A percentile compares a stretch with the other conserved stretches of the same genome.
Evolutionary conservation across 768 basidiomycete species (phyloP).

Genomic region (Tylopilus felleus): DNA sequence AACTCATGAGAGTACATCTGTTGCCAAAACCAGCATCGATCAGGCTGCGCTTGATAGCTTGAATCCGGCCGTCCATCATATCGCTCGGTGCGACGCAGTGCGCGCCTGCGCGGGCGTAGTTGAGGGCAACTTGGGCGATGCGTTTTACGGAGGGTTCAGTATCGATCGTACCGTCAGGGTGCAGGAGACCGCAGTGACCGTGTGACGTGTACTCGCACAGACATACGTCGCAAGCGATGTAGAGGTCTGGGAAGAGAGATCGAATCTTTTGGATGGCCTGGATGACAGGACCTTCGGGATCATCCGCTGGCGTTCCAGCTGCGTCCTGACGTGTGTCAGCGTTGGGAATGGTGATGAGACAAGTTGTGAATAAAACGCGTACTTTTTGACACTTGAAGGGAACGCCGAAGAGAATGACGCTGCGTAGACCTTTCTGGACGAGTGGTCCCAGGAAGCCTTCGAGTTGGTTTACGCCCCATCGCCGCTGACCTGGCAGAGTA

Average conservation of each 20-base stretch:
- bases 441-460: conserved; percentile 83
- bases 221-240: conserved; percentile 94
- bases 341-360: neutral
- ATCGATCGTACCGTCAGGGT: conserved; percentile 74
- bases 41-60: conserved; percentile 80
- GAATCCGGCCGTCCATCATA: conserved; percentile 98
- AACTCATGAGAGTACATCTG: conserved; percentile 90
- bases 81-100: conserved; percentile 98
- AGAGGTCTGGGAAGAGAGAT: conserved; percentile 73
- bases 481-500: conserved; percentile 78
- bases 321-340: conserved; percentile 52
- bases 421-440: conserved; percentile 83
- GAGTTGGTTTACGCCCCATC: conserved; percentile 96
- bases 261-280: conserved; percentile 82
- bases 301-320: conserved; percentile 86
- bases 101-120: conserved; percentile 92
- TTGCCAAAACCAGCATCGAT: conserved; percentile 85
- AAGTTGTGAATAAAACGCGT: neutral
- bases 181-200: conserved; percentile 88
- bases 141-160: conserved; percentile 77
- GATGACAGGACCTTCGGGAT: conserved; percentile 88
- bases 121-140: conserved; percentile 88
- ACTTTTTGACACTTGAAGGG: conserved; percentile 81
- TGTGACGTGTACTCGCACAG: conserved; percentile 99
- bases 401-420: conserved; percentile 94